These are phyloP conservation scores for Laguncularia racemosa DNA, from an alignment of 345 rosid genomes.

Conservation along the genomic window DNA sequence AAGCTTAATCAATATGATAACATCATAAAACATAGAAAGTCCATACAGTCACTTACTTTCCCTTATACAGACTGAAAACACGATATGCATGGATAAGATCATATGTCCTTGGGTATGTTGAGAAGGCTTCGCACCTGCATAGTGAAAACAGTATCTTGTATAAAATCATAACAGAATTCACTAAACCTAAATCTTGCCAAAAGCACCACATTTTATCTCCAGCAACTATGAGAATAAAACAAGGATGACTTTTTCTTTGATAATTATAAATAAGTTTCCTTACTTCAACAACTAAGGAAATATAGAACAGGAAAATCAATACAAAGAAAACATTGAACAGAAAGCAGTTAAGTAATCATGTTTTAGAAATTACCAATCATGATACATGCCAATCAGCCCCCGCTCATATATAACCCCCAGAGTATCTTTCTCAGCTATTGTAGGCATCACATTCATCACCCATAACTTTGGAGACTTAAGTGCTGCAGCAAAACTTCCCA, in stretches of 20 bases:
- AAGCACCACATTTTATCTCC: too few species aligned
- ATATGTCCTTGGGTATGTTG: conserved; percentile 74
- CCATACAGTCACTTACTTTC: conserved; percentile 34
- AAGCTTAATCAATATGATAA: not conserved
- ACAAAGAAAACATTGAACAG: not conserved
- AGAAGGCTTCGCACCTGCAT: conserved; percentile 66
- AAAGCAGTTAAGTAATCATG: conserved; percentile 7
- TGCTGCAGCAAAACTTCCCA: conserved; percentile 72
- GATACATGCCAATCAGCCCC: conserved; percentile 75
- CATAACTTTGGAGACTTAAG: conserved; percentile 52
- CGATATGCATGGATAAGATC: conserved; percentile 61
- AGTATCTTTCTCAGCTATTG: conserved; percentile 50
- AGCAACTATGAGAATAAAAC: too few species aligned
- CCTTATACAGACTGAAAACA: conserved; percentile 51
- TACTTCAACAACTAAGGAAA: too few species aligned
- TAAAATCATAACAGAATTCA: not conserved
- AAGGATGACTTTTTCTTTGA: too few species aligned
- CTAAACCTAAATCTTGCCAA: too few species aligned
- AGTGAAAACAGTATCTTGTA: not conserved
- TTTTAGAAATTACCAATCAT: conserved; percentile 53
- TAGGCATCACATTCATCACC: conserved; percentile 76
- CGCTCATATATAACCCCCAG: conserved; percentile 52
- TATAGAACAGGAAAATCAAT: too few species aligned
- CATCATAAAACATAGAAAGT: not conserved
- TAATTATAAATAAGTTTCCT: too few species aligned